phyloP scores from a whole-genome alignment of 1,284 basidiomycete genomes.

The Neonothopanus nambi region DNA sequence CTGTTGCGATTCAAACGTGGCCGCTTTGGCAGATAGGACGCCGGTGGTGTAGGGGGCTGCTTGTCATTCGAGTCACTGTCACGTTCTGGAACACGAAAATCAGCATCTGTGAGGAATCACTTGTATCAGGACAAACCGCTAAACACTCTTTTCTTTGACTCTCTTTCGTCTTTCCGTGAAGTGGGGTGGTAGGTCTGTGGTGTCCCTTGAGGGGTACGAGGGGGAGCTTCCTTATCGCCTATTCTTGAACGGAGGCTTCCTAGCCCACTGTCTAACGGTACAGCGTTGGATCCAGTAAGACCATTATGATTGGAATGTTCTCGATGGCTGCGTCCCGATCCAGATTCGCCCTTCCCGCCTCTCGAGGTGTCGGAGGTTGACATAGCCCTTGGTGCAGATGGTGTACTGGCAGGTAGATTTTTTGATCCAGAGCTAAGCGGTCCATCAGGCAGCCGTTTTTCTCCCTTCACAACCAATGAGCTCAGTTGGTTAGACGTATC shows the following conservation, averaged over 20 bases:
- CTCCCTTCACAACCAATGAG: slow-evolving; percentile 38
- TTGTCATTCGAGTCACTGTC: slow-evolving; percentile 45
- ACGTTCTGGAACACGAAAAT: slow-evolving; percentile 39
- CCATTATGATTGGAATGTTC: slow-evolving; percentile 24
- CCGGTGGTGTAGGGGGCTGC: slow-evolving; percentile 16
- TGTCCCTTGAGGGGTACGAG: slow-evolving; percentile 38
- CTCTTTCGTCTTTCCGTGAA: slow-evolving; percentile 54
- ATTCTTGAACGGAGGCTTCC: slow-evolving; percentile 69
- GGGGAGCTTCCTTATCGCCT: slow-evolving; percentile 60
- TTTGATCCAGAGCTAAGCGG: slow-evolving; percentile 29
- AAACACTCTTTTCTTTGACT: slow-evolving; percentile 64
- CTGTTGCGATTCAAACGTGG: slow-evolving; percentile 43
- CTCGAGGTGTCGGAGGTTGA: slow-evolving; percentile 40
- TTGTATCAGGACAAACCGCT: slow-evolving; percentile 49
- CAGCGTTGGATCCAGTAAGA: slow-evolving; percentile 25
- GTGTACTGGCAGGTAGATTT: slow-evolving; percentile 55
- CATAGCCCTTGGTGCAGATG: slow-evolving; percentile 76
- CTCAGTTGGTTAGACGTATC: slow-evolving; percentile 20
- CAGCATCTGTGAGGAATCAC: slow-evolving; percentile 17
- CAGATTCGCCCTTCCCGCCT: slow-evolving; percentile 38
- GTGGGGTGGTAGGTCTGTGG: slow-evolving; percentile 40
- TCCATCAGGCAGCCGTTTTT: slow-evolving; percentile 3
- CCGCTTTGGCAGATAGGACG: slow-evolving; percentile 40
- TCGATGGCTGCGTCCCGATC: slow-evolving; percentile 35
- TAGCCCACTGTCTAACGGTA: slow-evolving; percentile 25